Evolutionary conservation across 176 grass and related monocot genomes (phyloP).

Genomic region (Oryza nivara): DNA sequence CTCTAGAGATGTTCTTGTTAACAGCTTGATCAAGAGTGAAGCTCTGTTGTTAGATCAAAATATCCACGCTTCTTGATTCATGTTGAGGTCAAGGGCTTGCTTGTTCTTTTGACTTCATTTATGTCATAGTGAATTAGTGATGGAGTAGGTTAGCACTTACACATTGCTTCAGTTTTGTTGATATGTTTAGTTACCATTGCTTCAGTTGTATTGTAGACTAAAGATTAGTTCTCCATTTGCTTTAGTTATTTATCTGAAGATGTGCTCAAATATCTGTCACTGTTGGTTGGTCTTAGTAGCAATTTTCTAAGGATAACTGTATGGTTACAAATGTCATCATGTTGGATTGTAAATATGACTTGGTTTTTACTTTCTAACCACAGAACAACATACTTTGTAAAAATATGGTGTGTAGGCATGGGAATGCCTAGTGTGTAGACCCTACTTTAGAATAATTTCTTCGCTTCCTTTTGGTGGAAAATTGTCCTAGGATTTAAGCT

Average conservation of each 20-base stretch:
- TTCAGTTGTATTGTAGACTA: slow-evolving; percentile 43
- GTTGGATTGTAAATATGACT: slow-evolving; percentile 23
- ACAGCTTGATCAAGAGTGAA: slow-evolving; percentile 56
- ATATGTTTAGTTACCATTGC: slow-evolving; percentile 38
- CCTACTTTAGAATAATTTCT: not conserved
- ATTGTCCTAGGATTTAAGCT: not conserved
- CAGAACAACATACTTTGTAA: not conserved
- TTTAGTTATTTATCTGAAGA: slow-evolving; percentile 9
- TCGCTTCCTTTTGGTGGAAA: not conserved
- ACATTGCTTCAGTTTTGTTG: slow-evolving; percentile 47
- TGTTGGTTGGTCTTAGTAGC: slow-evolving; percentile 20
- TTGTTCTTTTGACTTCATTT: slow-evolving; percentile 22
- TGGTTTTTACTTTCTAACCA: slow-evolving; percentile 1
- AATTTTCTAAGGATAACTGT: not conserved
- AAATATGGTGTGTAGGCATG: not conserved
- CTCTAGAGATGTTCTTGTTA: slow-evolving; percentile 58
- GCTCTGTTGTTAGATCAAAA: slow-evolving; percentile 41
- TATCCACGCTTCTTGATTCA: slow-evolving; percentile 35
- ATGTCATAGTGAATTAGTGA: slow-evolving; percentile 32
- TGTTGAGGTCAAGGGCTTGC: slow-evolving; percentile 21
- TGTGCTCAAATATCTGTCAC: slow-evolving; percentile 12
- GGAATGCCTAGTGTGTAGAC: not conserved
- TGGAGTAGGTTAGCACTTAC: slow-evolving; percentile 49
- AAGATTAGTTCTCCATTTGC: slow-evolving; percentile 32
- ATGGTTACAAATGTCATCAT: slow-evolving; percentile 9